These are phyloP conservation scores for Penicillium fimorum DNA, from an alignment of 495 filamentous ascomycete genomes.

Conservation along the genomic window DNA sequence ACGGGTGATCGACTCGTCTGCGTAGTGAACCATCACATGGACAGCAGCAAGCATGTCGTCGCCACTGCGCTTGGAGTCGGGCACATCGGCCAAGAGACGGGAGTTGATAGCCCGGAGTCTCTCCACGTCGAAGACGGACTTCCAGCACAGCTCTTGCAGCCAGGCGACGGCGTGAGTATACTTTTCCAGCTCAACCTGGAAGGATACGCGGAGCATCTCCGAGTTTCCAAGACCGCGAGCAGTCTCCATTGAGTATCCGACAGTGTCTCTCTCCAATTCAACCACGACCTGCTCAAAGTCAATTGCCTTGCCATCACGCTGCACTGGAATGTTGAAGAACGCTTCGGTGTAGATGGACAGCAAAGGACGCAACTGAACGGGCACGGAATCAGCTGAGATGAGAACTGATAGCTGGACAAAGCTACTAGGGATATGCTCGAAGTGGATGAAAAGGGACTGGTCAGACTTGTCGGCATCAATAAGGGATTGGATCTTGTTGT, in stretches of 20 bases:
- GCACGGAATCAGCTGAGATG: constrained; percentile 70
- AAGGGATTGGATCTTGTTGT: constrained; percentile 70
- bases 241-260: constrained; percentile 70
- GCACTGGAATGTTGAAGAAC: constrained; percentile 89
- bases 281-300: constrained; percentile 91
- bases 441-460: constrained; percentile 88
- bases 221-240: constrained; percentile 67
- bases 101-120: constrained; percentile 81
- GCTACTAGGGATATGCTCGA: constrained; percentile 84
- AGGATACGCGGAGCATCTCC: constrained; percentile 75
- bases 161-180: constrained; percentile 80
- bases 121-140: constrained; percentile 79
- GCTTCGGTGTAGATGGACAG: constrained; percentile 81
- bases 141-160: constrained; percentile 82
- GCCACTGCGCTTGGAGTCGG: constrained; percentile 87
- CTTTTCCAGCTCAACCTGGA: constrained; percentile 85
- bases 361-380: constrained; percentile 73
- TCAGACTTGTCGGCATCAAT: constrained; percentile 67
- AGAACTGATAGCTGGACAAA: constrained; percentile 83
- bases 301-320: constrained; percentile 71
- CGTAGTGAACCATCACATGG: constrained; percentile 75
- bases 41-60: constrained; percentile 67
- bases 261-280: constrained; percentile 85
- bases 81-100: constrained; percentile 87
- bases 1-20: constrained; percentile 67